Percentiles rank a stretch among this genome's conserved stretches.
These are phyloP conservation scores for Albophoma yamanashiensis DNA, from an alignment of 2,329 filamentous ascomycete species.

Conservation along the genomic window DNA sequence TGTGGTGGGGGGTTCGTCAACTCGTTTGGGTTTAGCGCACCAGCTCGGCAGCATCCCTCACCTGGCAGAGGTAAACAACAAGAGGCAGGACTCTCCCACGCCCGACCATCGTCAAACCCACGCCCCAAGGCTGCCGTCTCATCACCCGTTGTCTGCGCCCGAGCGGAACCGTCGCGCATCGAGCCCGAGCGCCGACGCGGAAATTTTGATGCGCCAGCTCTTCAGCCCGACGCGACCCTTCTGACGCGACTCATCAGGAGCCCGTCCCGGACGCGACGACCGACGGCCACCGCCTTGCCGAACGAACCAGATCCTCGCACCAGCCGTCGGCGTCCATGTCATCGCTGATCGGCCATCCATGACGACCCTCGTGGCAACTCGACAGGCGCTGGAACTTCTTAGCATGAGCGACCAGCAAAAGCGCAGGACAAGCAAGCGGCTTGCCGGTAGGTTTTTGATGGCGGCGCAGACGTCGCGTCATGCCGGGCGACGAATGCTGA, in stretches of 20 bases:
- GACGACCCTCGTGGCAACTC: slow-evolving; percentile 57
- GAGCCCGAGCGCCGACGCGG: background rate
- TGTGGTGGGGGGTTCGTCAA: background rate
- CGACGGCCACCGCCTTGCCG: background rate
- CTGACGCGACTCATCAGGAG: slow-evolving; percentile 5
- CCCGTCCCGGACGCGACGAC: slow-evolving; percentile 3
- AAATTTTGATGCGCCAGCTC: slow-evolving; percentile 1
- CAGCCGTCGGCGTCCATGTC: slow-evolving; percentile 2
- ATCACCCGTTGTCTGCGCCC: background rate
- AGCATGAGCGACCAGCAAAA: slow-evolving; percentile 58
- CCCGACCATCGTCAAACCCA: slow-evolving; percentile 2
- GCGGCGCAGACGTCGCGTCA: background rate
- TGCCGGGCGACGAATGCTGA: slow-evolving; percentile 5
- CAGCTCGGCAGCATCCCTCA: background rate
- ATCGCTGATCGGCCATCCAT: slow-evolving; percentile 42
- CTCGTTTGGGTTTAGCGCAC: slow-evolving; percentile 6
- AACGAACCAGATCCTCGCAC: background rate
- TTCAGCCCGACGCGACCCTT: slow-evolving; percentile 3
- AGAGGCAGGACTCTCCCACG: slow-evolving; percentile 5
- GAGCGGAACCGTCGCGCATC: background rate
- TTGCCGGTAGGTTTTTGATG: slow-evolving; percentile 40
- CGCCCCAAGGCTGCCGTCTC: background rate
- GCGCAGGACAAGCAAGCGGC: slow-evolving; percentile 53
- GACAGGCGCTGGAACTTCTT: slow-evolving; percentile 54
- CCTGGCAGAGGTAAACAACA: slow-evolving; percentile 9